Percentiles rank a stretch among this genome's conserved stretches.
Conservation (phyloP, 2,329 filamentous ascomycete species). For the Diaporthe sp. region DNA sequence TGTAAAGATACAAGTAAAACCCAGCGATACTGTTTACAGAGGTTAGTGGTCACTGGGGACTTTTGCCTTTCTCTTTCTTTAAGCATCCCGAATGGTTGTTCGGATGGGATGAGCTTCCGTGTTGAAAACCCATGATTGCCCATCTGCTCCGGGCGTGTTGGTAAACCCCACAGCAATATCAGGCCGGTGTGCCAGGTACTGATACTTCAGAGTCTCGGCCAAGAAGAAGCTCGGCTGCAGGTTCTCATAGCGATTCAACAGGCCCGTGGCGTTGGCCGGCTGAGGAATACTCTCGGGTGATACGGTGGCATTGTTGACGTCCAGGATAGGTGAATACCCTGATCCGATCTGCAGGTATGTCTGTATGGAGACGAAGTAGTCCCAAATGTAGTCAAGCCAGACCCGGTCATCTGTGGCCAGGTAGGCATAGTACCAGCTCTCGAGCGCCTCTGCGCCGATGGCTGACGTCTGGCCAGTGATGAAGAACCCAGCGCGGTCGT, state of each 20-base stretch:
- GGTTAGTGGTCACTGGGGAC: no score
- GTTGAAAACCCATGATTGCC: conserved; percentile 25
- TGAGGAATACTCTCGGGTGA: not conserved
- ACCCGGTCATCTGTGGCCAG: conserved; percentile 18
- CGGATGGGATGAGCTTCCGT: conserved; percentile 22
- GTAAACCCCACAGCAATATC: conserved; percentile 6
- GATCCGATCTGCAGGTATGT: not conserved
- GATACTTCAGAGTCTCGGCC: conserved; percentile 31
- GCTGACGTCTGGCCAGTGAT: conserved; percentile 3
- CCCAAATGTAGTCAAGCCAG: conserved; percentile 20
- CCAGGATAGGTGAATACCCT: not conserved
- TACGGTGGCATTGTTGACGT: not conserved
- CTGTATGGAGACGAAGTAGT: conserved; percentile 1
- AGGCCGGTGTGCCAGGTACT: conserved; percentile 21
- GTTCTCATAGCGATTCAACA: conserved; percentile 10
- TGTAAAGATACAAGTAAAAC: no score
- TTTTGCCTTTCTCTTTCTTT: not conserved
- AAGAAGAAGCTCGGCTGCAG: conserved; percentile 29
- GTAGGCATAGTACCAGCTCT: conserved; percentile 36
- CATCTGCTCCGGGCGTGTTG: not conserved
- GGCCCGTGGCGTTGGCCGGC: not conserved
- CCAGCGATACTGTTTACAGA: no score
- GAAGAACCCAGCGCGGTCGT: conserved; percentile 21
- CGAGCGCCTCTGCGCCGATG: conserved; percentile 15
- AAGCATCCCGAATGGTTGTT: not conserved